These are phyloP conservation scores for Tricholoma matsutake DNA, from an alignment of 768 basidiomycete species.

Conservation along the genomic window DNA sequence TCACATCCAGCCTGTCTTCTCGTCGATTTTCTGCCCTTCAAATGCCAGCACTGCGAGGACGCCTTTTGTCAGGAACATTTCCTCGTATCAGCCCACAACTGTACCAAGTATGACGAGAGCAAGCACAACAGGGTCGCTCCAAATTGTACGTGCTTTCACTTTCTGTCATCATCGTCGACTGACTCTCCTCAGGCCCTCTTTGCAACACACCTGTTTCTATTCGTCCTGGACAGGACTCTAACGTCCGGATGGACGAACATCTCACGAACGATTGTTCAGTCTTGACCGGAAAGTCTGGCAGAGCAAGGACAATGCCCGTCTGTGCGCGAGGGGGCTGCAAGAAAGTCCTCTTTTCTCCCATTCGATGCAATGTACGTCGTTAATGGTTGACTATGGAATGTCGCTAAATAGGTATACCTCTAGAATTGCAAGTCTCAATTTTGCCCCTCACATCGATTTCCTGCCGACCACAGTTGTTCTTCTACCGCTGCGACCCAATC, in stretches of 20 bases:
- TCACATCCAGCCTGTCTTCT: slow-evolving; percentile 61
- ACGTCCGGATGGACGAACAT: slow-evolving; percentile 77
- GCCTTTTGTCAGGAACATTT: slow-evolving; percentile 81
- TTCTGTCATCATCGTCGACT: background rate
- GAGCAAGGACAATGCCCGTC: slow-evolving; percentile 45
- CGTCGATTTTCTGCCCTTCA: slow-evolving; percentile 84
- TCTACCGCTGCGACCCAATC: slow-evolving; percentile 18
- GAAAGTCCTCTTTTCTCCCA: slow-evolving; percentile 73
- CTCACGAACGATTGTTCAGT: slow-evolving; percentile 63
- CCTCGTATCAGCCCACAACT: slow-evolving; percentile 62
- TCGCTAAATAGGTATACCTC: background rate
- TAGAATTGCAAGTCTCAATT: slow-evolving; percentile 73
- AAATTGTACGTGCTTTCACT: slow-evolving; percentile 47
- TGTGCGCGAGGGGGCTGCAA: slow-evolving; percentile 64
- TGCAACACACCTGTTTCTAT: slow-evolving; percentile 76
- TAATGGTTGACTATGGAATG: background rate
- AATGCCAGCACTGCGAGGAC: slow-evolving; percentile 73
- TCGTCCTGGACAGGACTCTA: slow-evolving; percentile 76
- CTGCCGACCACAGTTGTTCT: slow-evolving; percentile 63
- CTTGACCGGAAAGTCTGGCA: slow-evolving; percentile 57
- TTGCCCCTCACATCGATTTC: slow-evolving; percentile 79
- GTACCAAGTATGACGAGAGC: slow-evolving; percentile 66
- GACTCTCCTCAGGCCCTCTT: slow-evolving; percentile 54
- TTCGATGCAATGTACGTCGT: slow-evolving; percentile 65
- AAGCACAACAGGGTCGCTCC: slow-evolving; percentile 76